Evolutionary conservation across 495 filamentous ascomycete species (phyloP), one percentile per base, ranked within the genome.

Genomic region (Aspergillus hancockii): DNA sequence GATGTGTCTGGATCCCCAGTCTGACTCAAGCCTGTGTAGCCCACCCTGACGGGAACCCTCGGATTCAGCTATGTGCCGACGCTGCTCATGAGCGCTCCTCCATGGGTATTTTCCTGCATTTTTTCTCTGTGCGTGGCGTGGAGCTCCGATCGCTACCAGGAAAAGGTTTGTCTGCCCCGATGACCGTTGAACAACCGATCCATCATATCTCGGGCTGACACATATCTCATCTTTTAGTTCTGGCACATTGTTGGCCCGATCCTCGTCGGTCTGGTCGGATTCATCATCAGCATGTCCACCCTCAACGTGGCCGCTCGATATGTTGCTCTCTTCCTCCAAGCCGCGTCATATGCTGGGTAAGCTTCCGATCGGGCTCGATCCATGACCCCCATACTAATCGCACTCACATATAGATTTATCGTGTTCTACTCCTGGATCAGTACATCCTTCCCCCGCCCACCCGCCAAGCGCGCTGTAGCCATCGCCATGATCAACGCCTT

Each of bases 401-500:
- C 2, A 36, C 19, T 40, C 31, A 57, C 34, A 6, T 23, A 8
- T 49, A 60, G 60, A 13, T 92, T 88, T 63, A 88, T 90, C 12
- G 88, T 92, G 9, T 81, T 82, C 38, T 80, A 92, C 30, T 85
- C 86, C 9, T 95, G 90, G 90, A 91, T 93, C 63, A 84, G 79
- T 55, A 89, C 91, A 68, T 86, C 86, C 3, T 81, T 94, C 61
- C 90, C 90, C 8, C 84, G 91, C 4, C 91, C 91, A 0, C 90
- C 88, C 0, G 87, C 89, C 25, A 96, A 96, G 74, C 86, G 90
- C 43, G 90, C 91, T 1, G 91, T 90, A 0, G 89, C 89, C 0
- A 74, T 94, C 3, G 91, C 91, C 34, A 82, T 88, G 59, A 90
- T 93, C 76, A 95, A 95, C 68, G 89, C 90, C 2, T 82, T 93